Evolutionary conservation across 2,329 filamentous ascomycete genomes (phyloP), one percentile per base, ranked within the genome.

Genomic region (Claviceps cyperi): DNA sequence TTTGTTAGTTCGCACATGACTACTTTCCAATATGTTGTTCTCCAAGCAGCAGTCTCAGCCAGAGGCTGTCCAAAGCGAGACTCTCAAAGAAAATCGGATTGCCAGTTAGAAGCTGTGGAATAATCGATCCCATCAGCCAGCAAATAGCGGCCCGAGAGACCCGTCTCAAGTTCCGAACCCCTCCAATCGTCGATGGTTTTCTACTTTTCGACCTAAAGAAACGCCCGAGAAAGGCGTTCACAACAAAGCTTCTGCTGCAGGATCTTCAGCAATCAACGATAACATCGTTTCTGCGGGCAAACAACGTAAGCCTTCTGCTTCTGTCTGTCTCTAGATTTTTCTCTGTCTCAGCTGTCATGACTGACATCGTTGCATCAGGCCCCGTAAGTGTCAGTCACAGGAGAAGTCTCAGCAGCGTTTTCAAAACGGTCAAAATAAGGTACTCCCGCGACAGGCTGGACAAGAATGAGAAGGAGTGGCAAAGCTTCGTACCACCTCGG

Each of bases 91-190:
- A 37, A 46, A 43, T 52, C 52, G 50, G 46, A 50, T 52, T 50
- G 55, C 35, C 55, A 60, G 59, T 56, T 60, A 58, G 59, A 52
- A 52, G 55, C 58, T 60, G 54, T 60, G 59, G 59, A 58, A 55
- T 48, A 55, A 53, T 50, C 56, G 53, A 47, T 50, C 53, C 38
- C 56, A 54, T 43, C 51, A 41, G 24, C 47, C 40, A 45, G 53
- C 47, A 35, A 49, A 37, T 41, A 44, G 40, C 37, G 28, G 19
- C 35, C 40, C 17, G 11, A 49, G 46, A 22, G 51, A 51, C 37
- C 50, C 45, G 24, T 47, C 22, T 46, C 46, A 40, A 45, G 44
- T 37, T 19, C 43, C 21, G 51, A 52, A 46, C 11, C 19, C 14
- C 43, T 22, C 39, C 9, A 40, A 40, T 38, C 51, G 55, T 19